A percentile compares a stretch with the other conserved stretches of the same genome.
phyloP scores from a whole-genome alignment of 2,329 filamentous ascomycete genomes.

The Spiromastix sp. region DNA sequence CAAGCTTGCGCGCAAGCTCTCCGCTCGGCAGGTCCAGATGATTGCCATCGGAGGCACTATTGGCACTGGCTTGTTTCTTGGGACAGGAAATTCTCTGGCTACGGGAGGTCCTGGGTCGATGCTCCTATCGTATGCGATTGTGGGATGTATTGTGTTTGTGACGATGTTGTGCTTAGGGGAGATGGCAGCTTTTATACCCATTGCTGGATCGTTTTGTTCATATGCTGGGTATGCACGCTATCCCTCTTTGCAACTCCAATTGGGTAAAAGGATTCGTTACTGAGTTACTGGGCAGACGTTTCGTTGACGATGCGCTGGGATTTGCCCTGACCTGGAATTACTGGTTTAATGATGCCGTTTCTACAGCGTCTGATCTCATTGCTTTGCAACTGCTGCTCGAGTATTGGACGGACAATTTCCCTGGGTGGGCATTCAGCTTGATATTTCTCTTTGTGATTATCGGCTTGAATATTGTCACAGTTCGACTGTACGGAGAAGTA shows the following conservation, averaged over 20 bases:
- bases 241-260: too few relatives aligned
- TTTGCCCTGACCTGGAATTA: conserved; percentile 38
- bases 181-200: conserved; percentile 49
- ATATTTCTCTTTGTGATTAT: conserved; percentile 51
- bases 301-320: conserved; percentile 34
- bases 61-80: conserved; percentile 50
- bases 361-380: conserved; percentile 51
- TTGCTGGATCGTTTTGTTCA: conserved; percentile 46
- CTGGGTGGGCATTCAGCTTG: conserved; percentile 52
- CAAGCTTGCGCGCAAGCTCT: conserved; percentile 45
- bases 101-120: conserved; percentile 51
- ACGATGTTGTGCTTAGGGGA: conserved; percentile 52
- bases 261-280: too few relatives aligned
- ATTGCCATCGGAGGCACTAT: conserved; percentile 45
- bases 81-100: conserved; percentile 49
- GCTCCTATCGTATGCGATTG: conserved; percentile 47
- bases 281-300: too few relatives aligned
- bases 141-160: conserved; percentile 47
- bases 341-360: conserved; percentile 57
- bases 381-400: conserved; percentile 48
- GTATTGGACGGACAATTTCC: conserved; percentile 54
- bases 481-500: conserved; percentile 46
- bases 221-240: conserved; percentile 42
- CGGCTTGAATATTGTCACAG: conserved; percentile 42
- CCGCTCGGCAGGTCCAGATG: conserved; percentile 57